phyloP scores from a whole-genome alignment of 345 rosid genomes.

The Fremontodendron californicum region DNA sequence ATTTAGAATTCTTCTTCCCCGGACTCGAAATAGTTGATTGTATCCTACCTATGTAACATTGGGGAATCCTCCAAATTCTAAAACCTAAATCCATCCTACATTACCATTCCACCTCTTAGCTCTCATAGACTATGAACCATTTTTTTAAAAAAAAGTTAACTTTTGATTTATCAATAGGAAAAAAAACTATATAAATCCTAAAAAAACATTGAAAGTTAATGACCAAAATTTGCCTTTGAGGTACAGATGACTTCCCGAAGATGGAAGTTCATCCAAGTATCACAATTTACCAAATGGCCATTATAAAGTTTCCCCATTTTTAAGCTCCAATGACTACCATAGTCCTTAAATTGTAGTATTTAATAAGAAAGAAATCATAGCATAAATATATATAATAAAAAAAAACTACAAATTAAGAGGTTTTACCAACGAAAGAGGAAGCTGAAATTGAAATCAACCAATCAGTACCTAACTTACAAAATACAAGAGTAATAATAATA shows the following conservation, averaged over 20 bases:
- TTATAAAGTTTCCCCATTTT: slow-evolving; percentile 75
- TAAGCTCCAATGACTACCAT: slow-evolving; percentile 66
- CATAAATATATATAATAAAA: background rate
- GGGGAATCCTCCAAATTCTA: background rate
- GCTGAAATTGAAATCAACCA: slow-evolving; percentile 8
- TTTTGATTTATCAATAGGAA: background rate
- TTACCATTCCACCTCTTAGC: background rate
- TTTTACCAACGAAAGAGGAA: slow-evolving; percentile 36
- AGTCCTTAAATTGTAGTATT: background rate
- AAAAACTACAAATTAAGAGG: background rate
- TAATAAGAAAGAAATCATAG: background rate
- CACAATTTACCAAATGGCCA: slow-evolving; percentile 85
- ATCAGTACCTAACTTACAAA: background rate
- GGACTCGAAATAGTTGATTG: slow-evolving; percentile 78
- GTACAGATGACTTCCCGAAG: slow-evolving; percentile 89
- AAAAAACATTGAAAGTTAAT: background rate
- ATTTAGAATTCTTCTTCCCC: background rate
- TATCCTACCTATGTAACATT: slow-evolving; percentile 75
- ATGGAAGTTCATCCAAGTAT: slow-evolving; percentile 91
- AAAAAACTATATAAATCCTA: background rate
- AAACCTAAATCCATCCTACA: slow-evolving; percentile 84
- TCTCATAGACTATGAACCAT: background rate
- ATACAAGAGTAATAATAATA: background rate
- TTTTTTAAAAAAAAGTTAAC: background rate
- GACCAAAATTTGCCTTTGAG: slow-evolving; percentile 48